Conservation (phyloP, 78 protist genomes). For the Chrysochromulina parva region DNA sequence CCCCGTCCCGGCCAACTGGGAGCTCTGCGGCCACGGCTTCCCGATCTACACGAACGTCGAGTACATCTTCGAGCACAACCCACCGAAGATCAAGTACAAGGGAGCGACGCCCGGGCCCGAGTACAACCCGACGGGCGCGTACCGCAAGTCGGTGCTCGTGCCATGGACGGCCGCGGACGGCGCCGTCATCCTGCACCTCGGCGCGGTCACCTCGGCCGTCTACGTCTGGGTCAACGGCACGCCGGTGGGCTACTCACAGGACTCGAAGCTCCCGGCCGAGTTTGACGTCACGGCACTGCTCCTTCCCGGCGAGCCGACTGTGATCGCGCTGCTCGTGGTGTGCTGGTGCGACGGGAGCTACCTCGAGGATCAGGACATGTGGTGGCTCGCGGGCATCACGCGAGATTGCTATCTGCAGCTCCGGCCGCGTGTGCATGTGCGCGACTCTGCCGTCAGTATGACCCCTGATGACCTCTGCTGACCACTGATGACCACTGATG, state of each 20-base stretch:
- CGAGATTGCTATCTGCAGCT: not conserved
- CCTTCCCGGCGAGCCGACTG: not conserved
- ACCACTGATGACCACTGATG: no score
- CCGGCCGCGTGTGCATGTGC: not conserved
- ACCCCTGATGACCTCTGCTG: no score
- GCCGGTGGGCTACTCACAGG: slow-evolving; percentile 18
- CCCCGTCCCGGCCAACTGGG: slow-evolving; percentile 1
- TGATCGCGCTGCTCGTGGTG: not conserved
- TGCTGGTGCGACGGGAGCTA: slow-evolving; percentile 27
- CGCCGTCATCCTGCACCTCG: not conserved
- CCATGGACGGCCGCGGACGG: not conserved
- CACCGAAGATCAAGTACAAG: not conserved
- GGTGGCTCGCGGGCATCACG: slow-evolving; percentile 38
- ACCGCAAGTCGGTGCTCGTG: not conserved
- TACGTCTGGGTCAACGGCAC: not conserved
- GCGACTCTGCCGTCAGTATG: not conserved
- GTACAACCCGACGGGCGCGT: not conserved
- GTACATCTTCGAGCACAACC: not conserved
- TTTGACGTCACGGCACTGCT: not conserved
- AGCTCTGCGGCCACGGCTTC: not conserved
- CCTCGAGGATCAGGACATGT: slow-evolving; percentile 39
- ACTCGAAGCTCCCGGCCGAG: slow-evolving; percentile 17
- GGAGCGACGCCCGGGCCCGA: not conserved
- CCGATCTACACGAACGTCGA: slow-evolving; percentile 14
- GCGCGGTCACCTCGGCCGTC: slow-evolving; percentile 25